Evolutionary conservation across 345 rosid genomes (phyloP), one percentile per base, ranked within the genome.

Genomic region (Populus davidiana): DNA sequence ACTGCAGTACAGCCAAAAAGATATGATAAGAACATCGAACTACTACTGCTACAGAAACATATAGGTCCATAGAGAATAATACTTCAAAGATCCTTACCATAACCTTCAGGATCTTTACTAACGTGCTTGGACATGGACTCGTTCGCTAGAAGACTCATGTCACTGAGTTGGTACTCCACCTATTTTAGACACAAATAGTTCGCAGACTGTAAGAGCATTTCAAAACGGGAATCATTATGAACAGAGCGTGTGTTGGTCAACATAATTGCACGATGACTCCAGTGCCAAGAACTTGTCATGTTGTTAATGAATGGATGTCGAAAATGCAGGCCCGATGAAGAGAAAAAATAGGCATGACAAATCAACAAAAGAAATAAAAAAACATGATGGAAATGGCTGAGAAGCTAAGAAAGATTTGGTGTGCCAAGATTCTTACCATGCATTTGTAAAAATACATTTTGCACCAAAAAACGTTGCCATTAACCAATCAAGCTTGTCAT

Each of bases 151-250:
- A 96, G 93, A 83, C 94, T 92, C 92, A 93, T 90, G 85, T 94
- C 92, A 72, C 96, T 93, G 79, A 96, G 87, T 84, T 90, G 93
- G 80, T 93, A 93, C 70, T 96, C 98, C 78, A 87, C 99, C 98
- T 93, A 85, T 69, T 62, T 75, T 25, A 65, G 21, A 69, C 33
- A 70, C 16, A 75, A 81, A 62, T 39, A 47, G 11, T 31, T 29
- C 35, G 71, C 69, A 59, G 62, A 64, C 70, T 63, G 67, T 44
- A 41, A 75, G 27, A 10, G 49, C 13, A 33, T 59, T 72, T 44
- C 75, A 59, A 56, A 9, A 56, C 63, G 63, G 63, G 63, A 56
- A 2, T 64, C 38, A 16, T 64, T 31, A 29, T 64, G 63, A n/a
- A 8, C 10, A 54, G 62, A 54, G 23, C 13, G 10, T 56, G 9